A percentile compares a stretch with the other conserved stretches of the same genome.
Evolutionary conservation across 768 basidiomycete species (phyloP).

Genomic region (Boletus vermiculosoides): DNA sequence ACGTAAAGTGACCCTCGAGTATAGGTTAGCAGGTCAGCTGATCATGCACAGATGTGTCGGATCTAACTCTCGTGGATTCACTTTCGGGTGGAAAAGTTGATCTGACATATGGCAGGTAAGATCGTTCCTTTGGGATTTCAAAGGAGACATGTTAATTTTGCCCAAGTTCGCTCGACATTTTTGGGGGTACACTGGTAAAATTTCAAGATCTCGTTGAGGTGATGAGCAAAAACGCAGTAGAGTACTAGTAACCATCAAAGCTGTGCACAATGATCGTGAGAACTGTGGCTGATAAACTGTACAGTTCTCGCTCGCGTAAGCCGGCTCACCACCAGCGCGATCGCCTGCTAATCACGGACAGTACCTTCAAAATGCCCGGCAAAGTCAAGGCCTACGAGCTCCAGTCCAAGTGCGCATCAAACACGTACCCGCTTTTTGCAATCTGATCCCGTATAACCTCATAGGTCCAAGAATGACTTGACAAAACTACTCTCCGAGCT

Average conservation of each 20-base stretch:
- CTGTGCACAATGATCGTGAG: constrained; percentile 25
- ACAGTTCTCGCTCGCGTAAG: constrained; percentile 36
- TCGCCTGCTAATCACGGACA: constrained; percentile 33
- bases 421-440: not conserved
- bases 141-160: not conserved
- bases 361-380: constrained; percentile 65
- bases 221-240: not conserved
- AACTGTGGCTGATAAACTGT: constrained; percentile 45
- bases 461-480: constrained; percentile 95
- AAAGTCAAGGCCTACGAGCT: constrained; percentile 97
- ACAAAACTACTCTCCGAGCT: constrained; percentile 89
- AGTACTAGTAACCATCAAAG: not conserved
- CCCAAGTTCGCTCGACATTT: constrained; percentile 62
- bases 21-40: not conserved
- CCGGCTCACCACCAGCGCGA: constrained; percentile 29
- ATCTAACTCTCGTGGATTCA: constrained; percentile 75
- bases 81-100: constrained; percentile 78
- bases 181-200: constrained; percentile 62
- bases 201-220: constrained; percentile 52
- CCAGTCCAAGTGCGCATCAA: constrained; percentile 78
- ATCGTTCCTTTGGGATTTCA: not conserved
- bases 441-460: constrained; percentile 4
- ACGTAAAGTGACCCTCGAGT: constrained; percentile 42
- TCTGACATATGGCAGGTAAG: constrained; percentile 39
- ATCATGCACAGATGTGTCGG: constrained; percentile 59